A percentile compares a stretch with the other conserved stretches of the same genome.
Conservation (phyloP, 2,329 filamentous ascomycete genomes). For the Epichloe gansuensis region DNA sequence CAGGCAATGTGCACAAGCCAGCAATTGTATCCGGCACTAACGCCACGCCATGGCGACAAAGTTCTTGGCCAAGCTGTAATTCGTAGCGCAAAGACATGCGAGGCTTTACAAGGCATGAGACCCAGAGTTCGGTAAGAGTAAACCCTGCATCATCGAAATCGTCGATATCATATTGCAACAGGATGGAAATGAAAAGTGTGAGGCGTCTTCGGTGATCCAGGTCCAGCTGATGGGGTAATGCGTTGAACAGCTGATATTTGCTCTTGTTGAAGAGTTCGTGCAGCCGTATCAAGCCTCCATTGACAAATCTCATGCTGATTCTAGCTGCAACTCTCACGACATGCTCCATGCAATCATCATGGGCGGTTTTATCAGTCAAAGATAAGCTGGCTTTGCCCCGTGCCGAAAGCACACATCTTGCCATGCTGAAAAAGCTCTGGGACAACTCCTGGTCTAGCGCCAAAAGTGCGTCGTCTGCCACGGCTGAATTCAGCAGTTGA, state of each 20-base stretch:
- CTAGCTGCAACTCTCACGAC: constrained; percentile 33
- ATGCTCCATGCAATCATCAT: constrained; percentile 29
- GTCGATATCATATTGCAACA: constrained; percentile 34
- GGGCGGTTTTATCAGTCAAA: constrained; percentile 11
- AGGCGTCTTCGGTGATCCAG: constrained; percentile 32
- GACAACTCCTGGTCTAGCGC: constrained; percentile 38
- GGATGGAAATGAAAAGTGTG: constrained; percentile 37
- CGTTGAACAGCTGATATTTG: constrained; percentile 39
- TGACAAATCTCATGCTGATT: constrained; percentile 32
- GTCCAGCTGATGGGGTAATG: constrained; percentile 25
- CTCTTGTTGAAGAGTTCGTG: constrained; percentile 33
- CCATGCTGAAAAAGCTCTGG: constrained; percentile 34
- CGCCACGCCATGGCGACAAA: constrained; percentile 28
- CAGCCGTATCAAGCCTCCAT: constrained; percentile 30
- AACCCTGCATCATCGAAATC: constrained; percentile 34
- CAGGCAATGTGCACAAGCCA: constrained; percentile 25
- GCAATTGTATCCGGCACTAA: constrained; percentile 31
- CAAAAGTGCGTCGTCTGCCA: constrained; percentile 33
- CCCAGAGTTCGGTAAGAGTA: constrained; percentile 40
- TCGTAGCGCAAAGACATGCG: constrained; percentile 33
- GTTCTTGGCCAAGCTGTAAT: constrained; percentile 33
- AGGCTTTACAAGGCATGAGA: constrained; percentile 40
- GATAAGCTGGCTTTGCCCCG: constrained; percentile 7
- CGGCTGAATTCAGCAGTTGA: constrained; percentile 25
- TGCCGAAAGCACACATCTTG: constrained; percentile 24